Evolutionary conservation across 306 rosid genomes (phyloP), one percentile per base, ranked within the genome.

Genomic region (Prunus padus): DNA sequence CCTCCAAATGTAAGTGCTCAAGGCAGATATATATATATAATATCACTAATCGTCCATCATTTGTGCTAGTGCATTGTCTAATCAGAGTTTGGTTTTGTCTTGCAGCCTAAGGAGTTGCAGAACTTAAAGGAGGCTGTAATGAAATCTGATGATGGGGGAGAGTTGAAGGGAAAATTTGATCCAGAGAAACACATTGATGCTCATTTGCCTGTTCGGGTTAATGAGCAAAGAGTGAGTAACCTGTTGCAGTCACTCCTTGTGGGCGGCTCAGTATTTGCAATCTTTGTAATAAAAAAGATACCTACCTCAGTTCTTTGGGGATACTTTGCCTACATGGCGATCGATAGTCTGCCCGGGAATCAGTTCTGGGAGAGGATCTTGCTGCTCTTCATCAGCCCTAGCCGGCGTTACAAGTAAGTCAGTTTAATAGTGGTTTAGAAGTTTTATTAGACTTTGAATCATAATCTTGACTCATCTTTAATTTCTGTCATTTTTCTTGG

Each of bases 1-100:
- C 76, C 83, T 84, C 91, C 94, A 80, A 82, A 89, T 0, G 98
- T 90, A 78, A 69, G 87, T 72, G 56, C 79, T 77, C 65, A 55
- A 59, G 40, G 42, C 64, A 5, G 8, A 33, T 4, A 31, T 5
- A 31, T 33, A 33, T 0, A 52, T 63, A 18, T 25, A 1, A 26
- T 61, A 14, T 54, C 31, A 13, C 14, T 15, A 22, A 12, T 23
- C 13, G 0, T 25, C 31, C 50, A 4, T 15, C 42, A n/a, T 19
- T 11, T 9, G 22, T 47, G 5, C 42, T 22, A 44, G 54, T 42
- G 12, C 11, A 26, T 62, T 74, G 64, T 14, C 45, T 22, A 51
- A 66, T 28, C 63, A 61, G 25, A 20, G 45, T 68, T 25, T 25
- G 8, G 22, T 60, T 16, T 20, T 55, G 42, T 52, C 13, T 79